phyloP scores from a whole-genome alignment of 139 green algal species.

The Chlamydomonas sp. region DNA sequence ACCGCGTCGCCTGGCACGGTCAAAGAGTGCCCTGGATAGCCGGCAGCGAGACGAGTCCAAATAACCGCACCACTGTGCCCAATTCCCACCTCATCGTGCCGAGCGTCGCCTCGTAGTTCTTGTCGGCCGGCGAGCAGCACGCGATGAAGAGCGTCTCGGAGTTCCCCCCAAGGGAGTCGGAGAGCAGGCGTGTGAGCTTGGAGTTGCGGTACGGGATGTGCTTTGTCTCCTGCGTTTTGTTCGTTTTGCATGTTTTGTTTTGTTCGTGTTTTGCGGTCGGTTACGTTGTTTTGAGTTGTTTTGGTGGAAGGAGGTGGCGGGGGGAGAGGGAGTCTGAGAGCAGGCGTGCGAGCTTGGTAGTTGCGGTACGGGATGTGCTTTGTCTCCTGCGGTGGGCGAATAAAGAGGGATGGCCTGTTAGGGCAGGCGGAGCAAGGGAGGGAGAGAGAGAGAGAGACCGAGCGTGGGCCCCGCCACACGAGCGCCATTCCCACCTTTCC shows the following conservation, averaged over 20 bases:
- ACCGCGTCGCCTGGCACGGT: too few relatives aligned
- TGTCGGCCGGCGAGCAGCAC: conserved; percentile 28
- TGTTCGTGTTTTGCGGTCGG: too few relatives aligned
- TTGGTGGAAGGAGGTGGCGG: too few relatives aligned
- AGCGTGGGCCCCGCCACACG: too few relatives aligned
- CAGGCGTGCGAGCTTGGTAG: conserved; percentile 58
- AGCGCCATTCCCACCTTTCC: conserved; percentile 14
- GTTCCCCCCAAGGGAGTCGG: conserved; percentile 71
- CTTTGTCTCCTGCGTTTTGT: too few relatives aligned
- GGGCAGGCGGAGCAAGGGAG: too few relatives aligned
- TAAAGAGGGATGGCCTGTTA: too few relatives aligned
- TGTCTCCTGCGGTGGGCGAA: too few relatives aligned
- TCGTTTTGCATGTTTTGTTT: too few relatives aligned
- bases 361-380: conserved; percentile 53
- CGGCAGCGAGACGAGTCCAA: neutral
- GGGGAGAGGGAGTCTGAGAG: conserved; percentile 80
- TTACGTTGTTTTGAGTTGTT: too few relatives aligned
- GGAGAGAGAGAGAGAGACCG: too few relatives aligned
- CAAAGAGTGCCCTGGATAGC: too few relatives aligned
- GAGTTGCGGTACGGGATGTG: conserved; percentile 57
- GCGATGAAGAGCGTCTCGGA: conserved; percentile 52
- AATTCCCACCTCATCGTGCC: conserved; percentile 23
- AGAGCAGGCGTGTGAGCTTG: conserved; percentile 60
- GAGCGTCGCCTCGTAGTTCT: conserved; percentile 24
- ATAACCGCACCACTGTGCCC: neutral